phyloP scores from a whole-genome alignment of 768 basidiomycete species.

The Mycena rosella region DNA sequence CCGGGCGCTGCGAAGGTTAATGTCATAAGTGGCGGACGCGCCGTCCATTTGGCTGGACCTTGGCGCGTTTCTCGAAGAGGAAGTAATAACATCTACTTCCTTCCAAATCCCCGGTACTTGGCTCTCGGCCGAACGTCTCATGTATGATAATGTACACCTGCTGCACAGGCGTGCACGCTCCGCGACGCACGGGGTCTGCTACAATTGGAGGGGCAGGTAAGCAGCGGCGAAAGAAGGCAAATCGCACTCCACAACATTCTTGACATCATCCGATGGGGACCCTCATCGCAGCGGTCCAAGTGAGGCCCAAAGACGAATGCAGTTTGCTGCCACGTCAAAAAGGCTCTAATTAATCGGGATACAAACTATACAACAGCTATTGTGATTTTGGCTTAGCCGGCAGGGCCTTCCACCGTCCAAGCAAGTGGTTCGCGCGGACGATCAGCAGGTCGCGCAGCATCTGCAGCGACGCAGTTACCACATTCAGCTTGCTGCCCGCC shows the following conservation, averaged over 20 bases:
- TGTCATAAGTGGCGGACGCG: slow-evolving; percentile 13
- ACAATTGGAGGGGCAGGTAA: neutral
- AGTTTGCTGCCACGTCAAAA: neutral
- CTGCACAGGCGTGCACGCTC: neutral
- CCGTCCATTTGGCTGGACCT: slow-evolving; percentile 8
- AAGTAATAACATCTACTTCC: neutral
- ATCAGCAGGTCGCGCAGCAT: slow-evolving; percentile 92
- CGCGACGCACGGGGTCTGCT: neutral
- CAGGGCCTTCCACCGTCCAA: slow-evolving; percentile 78
- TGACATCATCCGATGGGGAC: neutral
- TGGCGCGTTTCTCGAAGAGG: slow-evolving; percentile 10
- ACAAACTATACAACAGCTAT: slow-evolving; percentile 27
- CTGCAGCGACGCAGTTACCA: slow-evolving; percentile 85
- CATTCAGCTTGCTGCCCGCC: slow-evolving; percentile 90
- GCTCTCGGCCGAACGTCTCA: neutral
- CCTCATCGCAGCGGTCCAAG: neutral
- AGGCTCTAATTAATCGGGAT: slow-evolving; percentile 24
- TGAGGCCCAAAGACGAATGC: neutral
- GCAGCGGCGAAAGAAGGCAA: neutral
- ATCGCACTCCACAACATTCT: too few species aligned
- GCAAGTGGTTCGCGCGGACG: slow-evolving; percentile 82
- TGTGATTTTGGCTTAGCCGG: slow-evolving; percentile 29
- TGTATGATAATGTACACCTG: neutral
- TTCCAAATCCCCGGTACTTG: slow-evolving; percentile 14
- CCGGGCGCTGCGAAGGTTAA: slow-evolving; percentile 7